Conservation (phyloP, 2,329 filamentous ascomycete genomes). For the Knoxdaviesia capensis region DNA sequence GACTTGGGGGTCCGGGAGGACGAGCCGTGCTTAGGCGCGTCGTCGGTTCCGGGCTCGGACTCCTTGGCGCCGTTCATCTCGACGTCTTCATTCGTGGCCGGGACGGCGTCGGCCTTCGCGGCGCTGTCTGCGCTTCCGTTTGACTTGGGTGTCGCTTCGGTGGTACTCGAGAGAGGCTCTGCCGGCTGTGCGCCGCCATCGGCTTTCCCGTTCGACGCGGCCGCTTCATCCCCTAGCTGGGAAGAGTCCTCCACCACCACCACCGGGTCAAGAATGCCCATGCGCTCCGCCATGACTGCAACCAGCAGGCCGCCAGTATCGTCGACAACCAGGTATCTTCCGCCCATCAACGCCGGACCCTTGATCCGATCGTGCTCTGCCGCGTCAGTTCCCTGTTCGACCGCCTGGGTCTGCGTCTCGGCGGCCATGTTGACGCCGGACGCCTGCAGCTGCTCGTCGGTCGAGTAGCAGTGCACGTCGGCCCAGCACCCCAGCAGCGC, state of each 20-base stretch:
- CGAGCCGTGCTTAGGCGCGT: not conserved
- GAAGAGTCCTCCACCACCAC: conserved; percentile 10
- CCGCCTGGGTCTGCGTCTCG: conserved; percentile 5
- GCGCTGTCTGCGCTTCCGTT: not conserved
- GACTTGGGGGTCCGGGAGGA: not conserved
- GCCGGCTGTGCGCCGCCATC: not conserved
- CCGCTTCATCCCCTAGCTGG: not conserved
- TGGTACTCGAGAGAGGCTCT: not conserved
- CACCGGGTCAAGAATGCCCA: conserved; percentile 51
- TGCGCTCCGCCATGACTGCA: conserved; percentile 69
- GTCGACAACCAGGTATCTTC: conserved; percentile 64
- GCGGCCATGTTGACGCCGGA: conserved; percentile 6
- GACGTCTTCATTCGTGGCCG: not conserved
- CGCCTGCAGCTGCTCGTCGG: conserved; percentile 7
- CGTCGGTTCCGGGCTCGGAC: not conserved
- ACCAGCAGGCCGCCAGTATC: conserved; percentile 71
- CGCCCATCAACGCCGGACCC: conserved; percentile 10
- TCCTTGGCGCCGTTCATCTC: not conserved
- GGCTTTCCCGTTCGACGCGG: conserved; percentile 2
- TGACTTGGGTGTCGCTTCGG: not conserved
- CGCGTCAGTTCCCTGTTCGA: conserved; percentile 5
- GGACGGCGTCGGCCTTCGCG: not conserved
- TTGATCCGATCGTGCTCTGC: not conserved
- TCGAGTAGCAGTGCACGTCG: conserved; percentile 58
- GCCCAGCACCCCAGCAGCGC: conserved; percentile 73